These are phyloP conservation scores for Antitrichia curtipendula DNA, from an alignment of 225 moss, liverwort and hornwort species.

Conservation along the genomic window DNA sequence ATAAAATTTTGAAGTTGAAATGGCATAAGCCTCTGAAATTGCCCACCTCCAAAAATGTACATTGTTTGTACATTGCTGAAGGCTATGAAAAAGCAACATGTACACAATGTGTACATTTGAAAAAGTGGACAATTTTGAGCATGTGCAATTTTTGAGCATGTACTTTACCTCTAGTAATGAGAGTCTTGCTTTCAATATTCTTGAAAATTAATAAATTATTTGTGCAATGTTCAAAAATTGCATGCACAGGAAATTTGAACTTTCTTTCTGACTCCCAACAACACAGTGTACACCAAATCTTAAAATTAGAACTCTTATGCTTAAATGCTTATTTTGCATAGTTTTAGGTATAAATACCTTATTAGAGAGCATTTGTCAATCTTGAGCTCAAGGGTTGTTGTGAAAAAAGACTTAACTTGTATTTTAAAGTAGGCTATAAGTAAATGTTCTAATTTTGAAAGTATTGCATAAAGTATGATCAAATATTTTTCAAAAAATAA, in stretches of 20 bases:
- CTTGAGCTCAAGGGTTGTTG: background rate
- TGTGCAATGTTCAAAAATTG: background rate
- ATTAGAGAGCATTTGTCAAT: background rate
- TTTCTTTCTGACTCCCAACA: background rate
- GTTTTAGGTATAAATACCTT: background rate
- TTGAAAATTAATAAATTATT: background rate
- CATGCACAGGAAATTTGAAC: background rate
- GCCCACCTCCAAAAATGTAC: too few relatives aligned
- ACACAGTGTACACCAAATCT: background rate
- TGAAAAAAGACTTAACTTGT: too few relatives aligned
- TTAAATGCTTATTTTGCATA: background rate
- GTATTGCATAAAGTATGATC: background rate
- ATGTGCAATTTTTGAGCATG: too few relatives aligned
- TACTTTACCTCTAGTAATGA: too few relatives aligned
- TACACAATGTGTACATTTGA: too few relatives aligned
- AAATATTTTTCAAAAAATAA: background rate
- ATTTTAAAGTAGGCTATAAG: background rate
- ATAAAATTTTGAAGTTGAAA: too few relatives aligned
- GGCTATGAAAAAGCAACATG: too few relatives aligned
- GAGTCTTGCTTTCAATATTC: background rate
- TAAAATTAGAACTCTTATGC: rapidly evolving
- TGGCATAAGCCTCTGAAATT: too few relatives aligned
- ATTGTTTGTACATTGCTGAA: too few relatives aligned
- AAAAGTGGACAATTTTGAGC: too few relatives aligned
- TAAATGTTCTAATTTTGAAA: background rate